phyloP scores from a whole-genome alignment of 2,329 filamentous ascomycete species.

The Emericellopsis cladophorae region DNA sequence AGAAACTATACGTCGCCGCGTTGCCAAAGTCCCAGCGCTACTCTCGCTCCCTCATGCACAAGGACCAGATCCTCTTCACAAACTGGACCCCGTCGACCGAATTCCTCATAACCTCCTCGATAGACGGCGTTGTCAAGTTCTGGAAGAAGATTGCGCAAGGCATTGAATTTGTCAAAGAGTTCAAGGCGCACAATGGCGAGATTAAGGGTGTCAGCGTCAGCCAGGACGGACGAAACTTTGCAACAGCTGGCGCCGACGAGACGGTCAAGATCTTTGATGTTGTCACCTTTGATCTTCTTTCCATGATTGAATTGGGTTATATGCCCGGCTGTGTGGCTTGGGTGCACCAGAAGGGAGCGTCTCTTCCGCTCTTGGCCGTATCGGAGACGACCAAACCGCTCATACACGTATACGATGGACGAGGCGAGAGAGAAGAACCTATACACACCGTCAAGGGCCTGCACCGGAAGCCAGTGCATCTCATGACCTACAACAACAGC shows the following conservation, averaged over 20 bases:
- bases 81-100: slow-evolving; percentile 85
- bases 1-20: slow-evolving; percentile 88
- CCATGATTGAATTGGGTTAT: slow-evolving; percentile 69
- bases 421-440: slow-evolving; percentile 66
- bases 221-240: slow-evolving; percentile 84
- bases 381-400: slow-evolving; percentile 60
- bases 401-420: slow-evolving; percentile 79
- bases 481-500: slow-evolving; percentile 80
- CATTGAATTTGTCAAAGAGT: slow-evolving; percentile 98
- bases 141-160: slow-evolving; percentile 92
- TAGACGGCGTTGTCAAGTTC: slow-evolving; percentile 96
- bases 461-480: slow-evolving; percentile 68
- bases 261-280: slow-evolving; percentile 73
- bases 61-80: slow-evolving; percentile 80
- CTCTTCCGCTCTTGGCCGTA: slow-evolving; percentile 72
- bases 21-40: slow-evolving; percentile 73
- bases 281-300: slow-evolving; percentile 76
- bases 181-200: slow-evolving; percentile 77
- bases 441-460: slow-evolving; percentile 67
- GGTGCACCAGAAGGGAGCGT: slow-evolving; percentile 82
- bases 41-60: slow-evolving; percentile 96
- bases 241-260: slow-evolving; percentile 68
- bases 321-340: slow-evolving; percentile 75
- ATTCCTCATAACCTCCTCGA: slow-evolving; percentile 86
- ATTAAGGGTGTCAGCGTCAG: slow-evolving; percentile 77